Conservation (phyloP, 306 rosid genomes). For the Hippophae rhamnoides region DNA sequence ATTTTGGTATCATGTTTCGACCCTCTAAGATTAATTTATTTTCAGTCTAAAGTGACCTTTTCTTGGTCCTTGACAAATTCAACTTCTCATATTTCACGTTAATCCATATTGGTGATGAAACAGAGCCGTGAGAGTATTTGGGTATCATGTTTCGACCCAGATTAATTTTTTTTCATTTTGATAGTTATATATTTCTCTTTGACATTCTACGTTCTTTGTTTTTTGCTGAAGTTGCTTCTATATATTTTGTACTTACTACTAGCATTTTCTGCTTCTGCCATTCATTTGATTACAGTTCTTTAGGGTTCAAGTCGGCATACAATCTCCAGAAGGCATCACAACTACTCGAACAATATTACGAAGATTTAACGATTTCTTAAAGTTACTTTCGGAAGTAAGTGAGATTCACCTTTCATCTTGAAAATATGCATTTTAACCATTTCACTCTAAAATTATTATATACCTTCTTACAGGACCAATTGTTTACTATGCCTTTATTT, state of each 20-base stretch:
- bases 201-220: not conserved
- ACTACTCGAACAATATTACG: slow-evolving; percentile 48
- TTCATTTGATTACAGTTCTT: slow-evolving; percentile 46
- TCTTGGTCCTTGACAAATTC: too few relatives aligned
- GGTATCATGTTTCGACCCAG: too few relatives aligned
- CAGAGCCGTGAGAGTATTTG: too few relatives aligned
- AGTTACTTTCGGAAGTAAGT: slow-evolving; percentile 62
- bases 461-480: not conserved
- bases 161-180: too few relatives aligned
- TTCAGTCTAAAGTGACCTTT: too few relatives aligned
- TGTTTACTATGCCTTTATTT: not conserved
- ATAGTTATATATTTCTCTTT: too few relatives aligned
- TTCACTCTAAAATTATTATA: not conserved
- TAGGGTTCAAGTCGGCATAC: slow-evolving; percentile 77
- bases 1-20: too few relatives aligned
- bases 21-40: too few relatives aligned
- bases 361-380: slow-evolving; percentile 69
- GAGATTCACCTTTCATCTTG: not conserved
- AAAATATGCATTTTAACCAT: not conserved
- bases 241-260: not conserved
- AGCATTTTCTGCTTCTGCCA: slow-evolving; percentile 15
- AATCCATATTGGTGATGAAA: too few relatives aligned
- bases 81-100: too few relatives aligned
- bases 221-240: slow-evolving; percentile 1
- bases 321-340: slow-evolving; percentile 78